Base-by-base conservation (phyloP, 352 stramenopile species). In the Albugo candida region DNA sequence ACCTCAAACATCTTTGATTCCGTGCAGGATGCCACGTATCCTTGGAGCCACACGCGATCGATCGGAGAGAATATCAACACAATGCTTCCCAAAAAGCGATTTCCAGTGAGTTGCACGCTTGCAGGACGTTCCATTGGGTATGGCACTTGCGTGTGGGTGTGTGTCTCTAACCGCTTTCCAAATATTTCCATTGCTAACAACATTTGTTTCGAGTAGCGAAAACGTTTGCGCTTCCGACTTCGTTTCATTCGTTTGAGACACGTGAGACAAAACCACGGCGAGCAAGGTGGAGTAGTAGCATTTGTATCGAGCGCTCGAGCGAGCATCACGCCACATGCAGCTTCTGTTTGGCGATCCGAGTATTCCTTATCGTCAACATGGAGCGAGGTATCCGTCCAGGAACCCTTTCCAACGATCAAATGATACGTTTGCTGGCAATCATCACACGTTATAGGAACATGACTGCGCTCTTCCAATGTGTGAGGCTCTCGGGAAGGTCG, bases 111-210 rank as follows among this genome's bases (percentile, higher is more conserved):
- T 64, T 56, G 4, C 51, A 55, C 0, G 61, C 68, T 1, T 53
- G 68, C 20, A 70, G 77, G 1, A 63, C 59, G 13, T 74, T 81
- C 12, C 67, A 69, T 27, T 64, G 56, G 38, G 38, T 21, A 75
- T 39, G 10, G 62, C 62, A 6, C 56, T 54, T 20, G 63, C 53
- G 17, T 79, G 52, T 1, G 64, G 18, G 52, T 85, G 65, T 14
- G 68, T 55, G 14, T 73, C 59, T 56, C 38, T 82, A 89, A 53
- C 19, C 85, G 54, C 16, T 64, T 62, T 13, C 77, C 72, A 45
- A 84, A 83, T 6, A 83, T 41, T 55, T 86, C 72, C 67, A 89
- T 85, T 27, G 86, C 77, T 31, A 84, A 52, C 42, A 86, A 59
- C 74, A 89, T 85, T 53, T 87, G 77, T 55, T 84, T 85, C 2